phyloP scores from a whole-genome alignment of 1,284 basidiomycete species.

The Cryptococcus hybrid region DNA sequence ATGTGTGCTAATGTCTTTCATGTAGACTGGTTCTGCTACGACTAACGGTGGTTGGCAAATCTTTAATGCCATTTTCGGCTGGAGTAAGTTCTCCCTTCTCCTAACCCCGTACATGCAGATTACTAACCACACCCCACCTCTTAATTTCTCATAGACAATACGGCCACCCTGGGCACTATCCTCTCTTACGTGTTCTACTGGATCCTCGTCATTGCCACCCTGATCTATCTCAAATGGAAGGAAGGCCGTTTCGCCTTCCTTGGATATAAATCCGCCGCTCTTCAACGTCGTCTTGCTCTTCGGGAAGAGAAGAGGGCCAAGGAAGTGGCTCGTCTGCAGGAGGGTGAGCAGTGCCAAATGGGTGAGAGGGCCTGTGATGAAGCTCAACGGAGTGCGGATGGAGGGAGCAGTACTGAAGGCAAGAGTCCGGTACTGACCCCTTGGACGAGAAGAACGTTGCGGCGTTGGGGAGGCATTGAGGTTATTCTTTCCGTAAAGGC shows the following conservation, averaged over 20 bases:
- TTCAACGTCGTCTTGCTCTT: constrained; percentile 9
- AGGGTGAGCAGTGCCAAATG: no score
- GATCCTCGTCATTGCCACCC: constrained; percentile 63
- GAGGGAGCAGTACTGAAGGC: no score
- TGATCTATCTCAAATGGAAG: constrained; percentile 68
- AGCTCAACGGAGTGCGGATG: no score
- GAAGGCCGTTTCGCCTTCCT: constrained; percentile 53
- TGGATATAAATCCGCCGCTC: constrained; percentile 28
- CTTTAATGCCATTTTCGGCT: constrained; percentile 51
- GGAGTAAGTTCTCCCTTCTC: constrained; percentile 10
- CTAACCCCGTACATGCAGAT: not conserved
- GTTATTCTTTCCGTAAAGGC: no score
- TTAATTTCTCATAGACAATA: constrained; percentile 43
- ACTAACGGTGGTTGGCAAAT: constrained; percentile 50
- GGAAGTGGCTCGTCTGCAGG: no score
- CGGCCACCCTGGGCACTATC: constrained; percentile 62
- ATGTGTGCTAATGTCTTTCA: not conserved
- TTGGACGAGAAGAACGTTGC: no score
- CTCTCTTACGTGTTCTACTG: constrained; percentile 77
- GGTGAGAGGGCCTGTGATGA: no score
- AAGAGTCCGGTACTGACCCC: no score
- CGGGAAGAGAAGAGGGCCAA: not conserved
- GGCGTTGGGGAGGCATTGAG: no score
- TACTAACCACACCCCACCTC: not conserved
- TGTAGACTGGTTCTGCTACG: constrained; percentile 46